Base-by-base conservation (phyloP, 768 basidiomycete species). In the Lactarius sanguifluus region DNA sequence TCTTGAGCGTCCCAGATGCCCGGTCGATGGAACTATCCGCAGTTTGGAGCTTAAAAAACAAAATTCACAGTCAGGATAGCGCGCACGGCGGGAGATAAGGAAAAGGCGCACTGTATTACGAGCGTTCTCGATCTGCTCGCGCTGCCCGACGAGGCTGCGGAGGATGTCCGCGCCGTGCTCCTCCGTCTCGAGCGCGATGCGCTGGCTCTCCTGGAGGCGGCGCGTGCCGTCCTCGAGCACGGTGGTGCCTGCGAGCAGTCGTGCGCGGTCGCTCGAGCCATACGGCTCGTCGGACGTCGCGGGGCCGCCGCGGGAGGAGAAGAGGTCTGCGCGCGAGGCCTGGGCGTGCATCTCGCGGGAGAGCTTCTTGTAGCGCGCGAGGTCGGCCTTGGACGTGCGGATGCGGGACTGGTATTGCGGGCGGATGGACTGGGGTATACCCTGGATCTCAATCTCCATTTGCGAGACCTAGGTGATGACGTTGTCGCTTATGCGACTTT, bases 401-500 rank as follows among this genome's bases (percentile, higher is more conserved):
- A 97, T 84, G 66, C 93, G 87, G 23, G 82, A 76, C 68, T 90
- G 88, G 75, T 95, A 96, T 67, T 87, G 85, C 0, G 87, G 78
- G 59, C 90, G 86, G 71, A 95, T 82, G 25, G 91, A 90, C 73
- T 92, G 88, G 0, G 95, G 94, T 74, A 98, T 94, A 13, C 93
- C 91, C 72, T 95, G 94, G 8, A 96, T 89, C 79, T 99, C 97
- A 65, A 99, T 90, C 79, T 98, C 96, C 96, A 99, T 97, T 85
- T 99, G 97, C 57, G 94, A 94, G 70, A 98, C 85, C 36, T 38
- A 13, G 3, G 12, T 38, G 9, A 13, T 12, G 12, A 38, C 36
- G 36, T 38, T 12, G 36, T 34, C 34, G 34, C 10, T 34, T 34
- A 9, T 34, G 32, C 32, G 32, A 9, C 32, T 30, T 30, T 32